Conservation (phyloP, 805 yeast genomes). For the Hyphopichia homilentoma region DNA sequence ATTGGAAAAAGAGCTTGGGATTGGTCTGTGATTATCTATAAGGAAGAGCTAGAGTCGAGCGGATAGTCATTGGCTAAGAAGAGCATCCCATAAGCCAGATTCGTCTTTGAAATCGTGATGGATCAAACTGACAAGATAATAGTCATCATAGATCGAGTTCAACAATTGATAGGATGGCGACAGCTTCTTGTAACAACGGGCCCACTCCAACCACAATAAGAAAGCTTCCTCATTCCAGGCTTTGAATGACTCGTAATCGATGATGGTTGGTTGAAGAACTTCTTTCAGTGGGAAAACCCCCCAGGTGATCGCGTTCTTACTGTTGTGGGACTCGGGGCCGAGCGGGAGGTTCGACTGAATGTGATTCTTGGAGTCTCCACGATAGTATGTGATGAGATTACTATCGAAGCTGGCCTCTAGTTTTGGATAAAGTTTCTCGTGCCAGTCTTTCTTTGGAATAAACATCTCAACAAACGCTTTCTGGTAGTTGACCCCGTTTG, state of each 20-base stretch:
- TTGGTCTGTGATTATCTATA: slow-evolving; percentile 2
- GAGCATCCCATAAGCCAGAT: slow-evolving; percentile 70
- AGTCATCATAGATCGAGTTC: slow-evolving; percentile 55
- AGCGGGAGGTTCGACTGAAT: slow-evolving; percentile 59
- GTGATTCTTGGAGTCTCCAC: slow-evolving; percentile 57
- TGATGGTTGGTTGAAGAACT: slow-evolving; percentile 85
- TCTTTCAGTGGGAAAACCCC: slow-evolving; percentile 93
- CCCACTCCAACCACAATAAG: slow-evolving; percentile 90
- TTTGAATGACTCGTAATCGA: slow-evolving; percentile 86
- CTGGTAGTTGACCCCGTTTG: slow-evolving; percentile 83
- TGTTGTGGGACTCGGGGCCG: slow-evolving; percentile 26
- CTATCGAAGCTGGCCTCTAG: slow-evolving; percentile 35
- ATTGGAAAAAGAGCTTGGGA: slow-evolving; percentile 22
- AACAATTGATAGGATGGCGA: slow-evolving; percentile 59
- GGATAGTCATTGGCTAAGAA: slow-evolving; percentile 35
- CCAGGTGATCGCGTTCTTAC: slow-evolving; percentile 90
- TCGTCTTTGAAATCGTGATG: slow-evolving; percentile 80
- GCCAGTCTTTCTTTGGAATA: slow-evolving; percentile 72
- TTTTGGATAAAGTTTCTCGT: slow-evolving; percentile 45
- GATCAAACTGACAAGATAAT: slow-evolving; percentile 77
- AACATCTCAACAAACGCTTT: slow-evolving; percentile 87
- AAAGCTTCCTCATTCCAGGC: slow-evolving; percentile 98
- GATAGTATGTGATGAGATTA: slow-evolving; percentile 66
- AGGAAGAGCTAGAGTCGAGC: not conserved
- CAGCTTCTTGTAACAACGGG: slow-evolving; percentile 62